Evolutionary conservation across 2,329 filamentous ascomycete species (phyloP).

Genomic region (Metarhizium anisopliae): DNA sequence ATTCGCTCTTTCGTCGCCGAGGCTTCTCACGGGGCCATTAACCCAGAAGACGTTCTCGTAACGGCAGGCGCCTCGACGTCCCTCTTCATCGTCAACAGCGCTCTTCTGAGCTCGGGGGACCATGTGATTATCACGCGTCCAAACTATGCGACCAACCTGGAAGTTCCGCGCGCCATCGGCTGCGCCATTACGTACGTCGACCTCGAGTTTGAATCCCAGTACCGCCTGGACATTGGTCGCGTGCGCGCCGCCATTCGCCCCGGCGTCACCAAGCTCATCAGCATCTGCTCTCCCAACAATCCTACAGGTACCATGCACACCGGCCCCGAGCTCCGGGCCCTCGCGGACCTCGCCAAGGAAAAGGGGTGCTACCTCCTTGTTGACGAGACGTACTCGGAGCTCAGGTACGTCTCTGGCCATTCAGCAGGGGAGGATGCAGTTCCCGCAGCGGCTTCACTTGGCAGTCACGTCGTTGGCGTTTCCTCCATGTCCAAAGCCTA

Average conservation of each 20-base stretch:
- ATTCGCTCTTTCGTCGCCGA: slow-evolving; percentile 10
- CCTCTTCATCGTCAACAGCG: slow-evolving; percentile 13
- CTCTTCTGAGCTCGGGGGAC: slow-evolving; percentile 7
- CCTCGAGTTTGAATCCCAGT: slow-evolving; percentile 11
- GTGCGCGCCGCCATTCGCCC: slow-evolving; percentile 10
- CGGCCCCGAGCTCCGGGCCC: slow-evolving; percentile 2
- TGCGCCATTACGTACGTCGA: slow-evolving; percentile 15
- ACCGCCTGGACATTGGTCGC: slow-evolving; percentile 7
- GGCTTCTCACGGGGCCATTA: slow-evolving; percentile 5
- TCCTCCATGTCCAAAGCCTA: slow-evolving; percentile 15
- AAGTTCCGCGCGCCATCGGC: slow-evolving; percentile 13
- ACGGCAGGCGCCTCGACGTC: slow-evolving; percentile 13
- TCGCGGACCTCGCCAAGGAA: slow-evolving; percentile 8
- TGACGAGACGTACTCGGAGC: slow-evolving; percentile 15
- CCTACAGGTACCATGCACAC: slow-evolving; percentile 11
- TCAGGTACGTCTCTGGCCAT: slow-evolving; percentile 6
- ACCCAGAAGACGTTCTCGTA: slow-evolving; percentile 13
- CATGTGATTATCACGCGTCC: slow-evolving; percentile 15
- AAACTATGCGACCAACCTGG: slow-evolving; percentile 16
- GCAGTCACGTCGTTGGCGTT: slow-evolving; percentile 13
- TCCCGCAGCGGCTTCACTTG: slow-evolving; percentile 9
- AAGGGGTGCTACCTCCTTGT: slow-evolving; percentile 9
- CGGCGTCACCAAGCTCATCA: slow-evolving; percentile 12
- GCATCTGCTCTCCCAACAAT: slow-evolving; percentile 15
- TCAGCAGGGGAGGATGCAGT: neutral